Evolutionary conservation across 23 red algal genomes (phyloP), one percentile per base, ranked within the genome.

Genomic region (Gracilaria gracilis): DNA sequence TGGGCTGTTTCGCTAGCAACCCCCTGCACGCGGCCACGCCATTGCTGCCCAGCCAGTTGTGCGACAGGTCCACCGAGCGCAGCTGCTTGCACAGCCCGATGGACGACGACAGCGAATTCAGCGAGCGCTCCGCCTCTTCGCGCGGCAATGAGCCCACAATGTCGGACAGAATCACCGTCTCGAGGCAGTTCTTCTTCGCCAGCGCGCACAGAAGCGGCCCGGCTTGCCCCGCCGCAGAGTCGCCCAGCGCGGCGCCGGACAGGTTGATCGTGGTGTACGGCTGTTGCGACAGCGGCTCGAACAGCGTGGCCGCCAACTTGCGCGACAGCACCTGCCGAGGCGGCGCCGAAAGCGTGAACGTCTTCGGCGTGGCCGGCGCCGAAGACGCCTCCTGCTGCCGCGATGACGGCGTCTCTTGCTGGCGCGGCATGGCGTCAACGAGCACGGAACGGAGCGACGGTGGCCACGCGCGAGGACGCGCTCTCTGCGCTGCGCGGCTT

Each of bases 31-130:
- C 80, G 3, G 83, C 61, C 2, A 98, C 84, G 38, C 96, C 96
- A 53, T 88, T 89, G 31, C 85, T 83, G 46, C 96, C 96, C 58
- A 98, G 81, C 6, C 92, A 92, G 61, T 98, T 98, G 81, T 95
- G 87, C 16, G 84, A 91, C 27, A 98, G 44, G 79, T 98, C 92
- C 8, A 98, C 79, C 9, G 79, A 75, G 39, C 81, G 84, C 29
- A 96, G 55, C 12, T 44, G 42, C 61, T 82, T 83, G 9, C 65
- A 92, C 3, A 61, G 27, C 14, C 77, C 79, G 4, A 83, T 75
- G 6, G 88, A 67, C 13, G 57, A 53, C 17, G 88, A 54, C 21
- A 92, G 29, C 42, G 88, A 27, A 9, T 49, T 66, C 12, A 92
- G 48, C 9, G 76, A 73, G 23, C 88, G 88, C 61, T 83, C 23